Base-by-base conservation (phyloP, 257 asterid genomes). In the Phtheirospermum japonicum region DNA sequence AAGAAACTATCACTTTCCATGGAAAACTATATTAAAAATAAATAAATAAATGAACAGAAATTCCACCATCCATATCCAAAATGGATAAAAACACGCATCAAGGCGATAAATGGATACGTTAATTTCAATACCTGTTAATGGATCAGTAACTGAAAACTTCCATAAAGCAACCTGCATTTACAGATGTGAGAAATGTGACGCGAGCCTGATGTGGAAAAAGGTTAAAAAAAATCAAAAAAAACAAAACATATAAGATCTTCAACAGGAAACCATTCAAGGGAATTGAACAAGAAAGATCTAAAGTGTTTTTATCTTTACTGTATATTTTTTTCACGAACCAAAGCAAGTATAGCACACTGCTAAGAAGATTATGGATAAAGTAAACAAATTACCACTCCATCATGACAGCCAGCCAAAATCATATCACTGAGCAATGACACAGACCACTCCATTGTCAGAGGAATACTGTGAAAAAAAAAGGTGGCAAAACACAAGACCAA, bases 331-430 rank as follows among this genome's bases (percentile, higher is more conserved):
- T 45, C 42, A 67, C 12, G 57, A 26, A 63, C 40, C 32, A 51
- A 28, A 65, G 57, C 59, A 71, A 70, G 59, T 11, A 19, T 12
- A 54, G 56, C 32, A 63, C 11, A 48, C 51, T n/a, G 26, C 26
- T 32, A 54, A 33, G 8, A 49, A 57, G 64, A 49, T 42, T 20
- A 68, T 63, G 64, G 52, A 58, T 45, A 39, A 73, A 72, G 46
- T 12, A 59, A 68, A 51, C 39, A 34, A 23, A 23, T 61, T 89
- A 93, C 99, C 97, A 81, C 86, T 75, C 97, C 99, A 79, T 93
- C 97, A 68, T 93, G 97, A 83, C 95, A 93, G 68, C 99, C 99
- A 43, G 89, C 88, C 77, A 89, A 62, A 76, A 93, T 82, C 85
- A 69, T 80, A 81, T 93, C 97, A 67, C 79, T 78, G 36, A 88